Base-by-base conservation (phyloP, 768 basidiomycete species). In the Hebeloma cylindrosporum region DNA sequence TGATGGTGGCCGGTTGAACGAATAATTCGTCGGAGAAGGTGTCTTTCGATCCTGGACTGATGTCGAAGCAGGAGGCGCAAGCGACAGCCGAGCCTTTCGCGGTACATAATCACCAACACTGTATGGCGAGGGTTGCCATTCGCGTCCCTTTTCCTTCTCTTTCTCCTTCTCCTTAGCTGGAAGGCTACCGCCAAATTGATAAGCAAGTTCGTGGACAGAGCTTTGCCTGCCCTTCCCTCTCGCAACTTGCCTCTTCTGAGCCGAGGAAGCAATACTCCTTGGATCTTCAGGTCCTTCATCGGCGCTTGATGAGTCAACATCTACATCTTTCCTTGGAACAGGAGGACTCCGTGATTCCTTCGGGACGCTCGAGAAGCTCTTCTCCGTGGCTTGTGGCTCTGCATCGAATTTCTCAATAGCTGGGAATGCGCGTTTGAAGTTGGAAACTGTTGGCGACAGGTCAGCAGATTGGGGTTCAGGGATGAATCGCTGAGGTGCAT, bases 131-230 rank as follows among this genome's bases (percentile, higher is more conserved):
- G 28, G 17, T n/a, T 14, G 20, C 10, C 44, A 29, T 11, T 43
- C 28, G n/a, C 40, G 44, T 40, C 48, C 50, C 7, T 20, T n/a
- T 26, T 51, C 53, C 14, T 47, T 47, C 20, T 40, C 45, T 29
- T 26, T 34, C 23, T 64, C 67, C 50, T 70, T 75, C 51, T 79
- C 75, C 53, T 73, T 77, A 5, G 67, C 36, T 54, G 46, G 51
- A 47, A 70, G 48, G 10, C 74, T 72, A 5, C 85, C 85, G 30
- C 86, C 86, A 73, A 84, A 90, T 21, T 91, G 61, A 60, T 86
- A 85, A 21, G 91, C 85, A 43, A 91, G 60, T 57, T 92, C 85
- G 56, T 93, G 88, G 17, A 91, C 88, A 9, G 90, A 91, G 56
- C 80, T 84, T 68, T 91, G 87, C 51, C 88, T 68, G 29, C 77